phyloP scores from a whole-genome alignment of 441 rosid species.

The Populus tomentosa region DNA sequence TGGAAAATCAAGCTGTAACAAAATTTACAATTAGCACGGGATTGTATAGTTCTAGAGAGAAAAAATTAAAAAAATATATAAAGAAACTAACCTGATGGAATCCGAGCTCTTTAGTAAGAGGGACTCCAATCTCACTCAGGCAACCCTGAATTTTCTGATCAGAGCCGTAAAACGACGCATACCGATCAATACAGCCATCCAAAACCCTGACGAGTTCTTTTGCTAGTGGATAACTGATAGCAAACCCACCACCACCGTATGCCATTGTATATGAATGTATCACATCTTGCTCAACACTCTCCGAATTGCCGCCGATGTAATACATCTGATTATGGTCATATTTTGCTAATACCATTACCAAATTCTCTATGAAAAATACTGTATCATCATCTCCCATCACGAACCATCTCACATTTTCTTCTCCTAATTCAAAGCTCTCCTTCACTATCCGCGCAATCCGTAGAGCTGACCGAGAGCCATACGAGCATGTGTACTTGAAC shows the following conservation, averaged over 20 bases:
- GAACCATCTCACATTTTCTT: constrained; percentile 70
- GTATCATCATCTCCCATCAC: constrained; percentile 95
- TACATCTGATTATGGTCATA: constrained; percentile 81
- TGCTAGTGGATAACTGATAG: constrained; percentile 70
- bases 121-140: constrained; percentile 64
- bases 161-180: constrained; percentile 62
- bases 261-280: constrained; percentile 72
- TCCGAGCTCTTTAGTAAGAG: constrained; percentile 65
- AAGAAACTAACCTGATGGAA: constrained; percentile 69
- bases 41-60: background rate
- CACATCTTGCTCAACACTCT: constrained; percentile 68
- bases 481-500: constrained; percentile 58
- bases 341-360: constrained; percentile 48
- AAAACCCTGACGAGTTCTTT: constrained; percentile 48
- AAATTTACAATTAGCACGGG: background rate
- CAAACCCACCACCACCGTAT: constrained; percentile 87
- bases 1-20: background rate
- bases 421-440: constrained; percentile 62
- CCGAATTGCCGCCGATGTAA: constrained; percentile 77
- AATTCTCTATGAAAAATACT: constrained; percentile 65
- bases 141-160: constrained; percentile 73
- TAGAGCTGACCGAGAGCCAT: constrained; percentile 71
- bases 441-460: constrained; percentile 77
- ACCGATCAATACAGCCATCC: constrained; percentile 73
- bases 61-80: background rate